These are phyloP conservation scores for Eucalyptus pauciflora DNA, from an alignment of 345 rosid genomes.

Conservation along the genomic window DNA sequence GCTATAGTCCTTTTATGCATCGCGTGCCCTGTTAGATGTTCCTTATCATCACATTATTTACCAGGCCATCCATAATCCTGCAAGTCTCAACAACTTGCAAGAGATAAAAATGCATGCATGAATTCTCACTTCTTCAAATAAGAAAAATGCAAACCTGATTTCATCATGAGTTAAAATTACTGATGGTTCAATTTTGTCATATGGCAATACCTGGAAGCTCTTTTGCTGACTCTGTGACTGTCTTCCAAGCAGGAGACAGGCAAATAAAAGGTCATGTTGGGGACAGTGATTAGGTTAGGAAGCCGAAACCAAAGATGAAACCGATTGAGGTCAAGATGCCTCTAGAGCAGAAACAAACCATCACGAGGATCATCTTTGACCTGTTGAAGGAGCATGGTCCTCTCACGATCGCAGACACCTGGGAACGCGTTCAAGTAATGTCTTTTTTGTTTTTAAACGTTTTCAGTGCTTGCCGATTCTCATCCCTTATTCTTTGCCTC, in stretches of 20 bases:
- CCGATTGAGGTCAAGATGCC: conserved; percentile 65
- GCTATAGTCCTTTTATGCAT: not conserved
- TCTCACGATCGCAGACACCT: conserved; percentile 59
- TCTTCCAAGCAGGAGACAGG: not conserved
- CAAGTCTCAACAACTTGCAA: not conserved
- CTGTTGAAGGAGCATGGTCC: conserved; percentile 82
- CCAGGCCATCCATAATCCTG: not conserved
- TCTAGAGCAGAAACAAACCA: conserved; percentile 74
- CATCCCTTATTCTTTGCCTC: not conserved
- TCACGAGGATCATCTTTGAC: conserved; percentile 54
- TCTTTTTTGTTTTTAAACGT: not conserved
- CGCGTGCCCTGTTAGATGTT: not conserved
- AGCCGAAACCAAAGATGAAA: conserved; percentile 69
- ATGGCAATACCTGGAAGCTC: not conserved
- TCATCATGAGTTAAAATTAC: not conserved
- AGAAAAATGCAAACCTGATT: not conserved
- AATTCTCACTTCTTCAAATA: not conserved
- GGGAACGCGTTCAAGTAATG: conserved; percentile 58
- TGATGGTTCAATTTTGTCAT: not conserved
- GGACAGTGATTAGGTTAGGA: conserved; percentile 35
- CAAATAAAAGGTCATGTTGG: conserved; percentile 6
- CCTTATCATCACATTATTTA: not conserved
- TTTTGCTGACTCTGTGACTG: not conserved
- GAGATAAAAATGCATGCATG: not conserved
- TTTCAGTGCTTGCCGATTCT: not conserved